Evolutionary conservation across 192 early-diverging fungal genomes (phyloP), one percentile per base, ranked within the genome.

Genomic region (Physocladia obscura): DNA sequence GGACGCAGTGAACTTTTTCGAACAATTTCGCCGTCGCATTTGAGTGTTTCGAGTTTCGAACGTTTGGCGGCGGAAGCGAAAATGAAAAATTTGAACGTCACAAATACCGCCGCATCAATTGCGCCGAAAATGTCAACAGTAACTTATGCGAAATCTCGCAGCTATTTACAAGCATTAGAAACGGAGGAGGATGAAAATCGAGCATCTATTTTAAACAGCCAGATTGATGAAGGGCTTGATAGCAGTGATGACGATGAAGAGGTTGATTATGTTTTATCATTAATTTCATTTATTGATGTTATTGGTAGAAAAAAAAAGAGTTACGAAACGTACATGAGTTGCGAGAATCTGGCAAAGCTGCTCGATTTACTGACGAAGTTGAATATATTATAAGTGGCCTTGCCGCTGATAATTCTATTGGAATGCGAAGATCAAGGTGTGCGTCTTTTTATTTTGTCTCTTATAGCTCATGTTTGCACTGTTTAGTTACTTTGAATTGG

Each of bases 241-340:
- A 40, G 17, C 19, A 68, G 65, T 39, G 38, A 37, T 24, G 65
- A 68, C 36, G 65, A 68, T 40, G 65, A 68, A n/a, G 63, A 67
- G 63, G 63, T 65, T 31, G 27, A 19, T 3, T 36, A 36, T n/a
- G 13, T 11, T 6, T 58, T 24, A 24, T 27, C 8, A 17, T 17
- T 11, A 17, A 4, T 27, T 36, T 6, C n/a, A 21, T 8, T 56
- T 26, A 24, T 36, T 37, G 48, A 21, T 0, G 29, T 4, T 48
- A 17, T 19, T 19, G 13, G n/a, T 29, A 68, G 65, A 68, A 68
- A 68, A 44, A 40, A 36, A 68, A 37, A n/a, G 65, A 68, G 36
- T 37, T 68, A 6, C 65, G 54, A 5, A 24, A 35, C 15, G 37
- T 68, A n/a, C 65, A 68, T 44, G 65, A 68, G 36, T 35, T 68